Percentiles rank a stretch among this genome's conserved stretches.
Conservation (phyloP, 495 filamentous ascomycete species). For the Penicillium mononematosum region DNA sequence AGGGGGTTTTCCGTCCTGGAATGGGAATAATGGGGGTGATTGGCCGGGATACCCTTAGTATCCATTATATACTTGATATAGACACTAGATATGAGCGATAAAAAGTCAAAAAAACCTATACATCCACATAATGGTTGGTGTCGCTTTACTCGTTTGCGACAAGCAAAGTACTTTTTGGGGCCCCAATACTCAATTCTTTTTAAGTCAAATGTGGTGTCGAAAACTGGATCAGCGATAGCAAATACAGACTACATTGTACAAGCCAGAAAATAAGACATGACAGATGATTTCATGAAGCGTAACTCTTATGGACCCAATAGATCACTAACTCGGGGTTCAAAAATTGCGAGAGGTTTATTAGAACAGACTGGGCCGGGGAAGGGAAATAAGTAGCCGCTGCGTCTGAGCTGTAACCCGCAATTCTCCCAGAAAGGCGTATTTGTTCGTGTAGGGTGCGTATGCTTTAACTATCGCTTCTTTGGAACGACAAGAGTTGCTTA, state of each 20-base stretch:
- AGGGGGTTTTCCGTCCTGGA: constrained; percentile 11
- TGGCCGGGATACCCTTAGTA: constrained; percentile 21
- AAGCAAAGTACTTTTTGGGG: neutral
- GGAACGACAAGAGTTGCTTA: constrained; percentile 47
- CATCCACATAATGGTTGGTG: neutral
- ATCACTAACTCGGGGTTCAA: constrained; percentile 38
- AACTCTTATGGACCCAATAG: constrained; percentile 35
- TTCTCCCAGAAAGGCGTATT: constrained; percentile 27
- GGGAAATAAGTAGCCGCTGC: constrained; percentile 17
- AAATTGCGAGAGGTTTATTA: constrained; percentile 23
- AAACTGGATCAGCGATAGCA: neutral
- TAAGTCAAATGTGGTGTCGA: too few species aligned
- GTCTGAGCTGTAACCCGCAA: constrained; percentile 20
- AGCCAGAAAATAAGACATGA: constrained; percentile 24
- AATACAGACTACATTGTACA: constrained; percentile 1
- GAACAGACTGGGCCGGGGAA: constrained; percentile 24
- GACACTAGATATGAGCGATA: neutral
- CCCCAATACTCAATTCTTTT: neutral
- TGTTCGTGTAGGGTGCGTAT: constrained; percentile 32
- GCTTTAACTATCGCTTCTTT: constrained; percentile 22
- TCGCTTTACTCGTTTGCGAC: neutral
- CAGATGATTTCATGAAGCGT: constrained; percentile 47
- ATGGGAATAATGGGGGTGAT: constrained; percentile 7
- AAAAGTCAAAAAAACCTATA: neutral
- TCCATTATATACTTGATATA: neutral